Base-by-base conservation (phyloP, 306 rosid species). In the Lagenaria siceraria region DNA sequence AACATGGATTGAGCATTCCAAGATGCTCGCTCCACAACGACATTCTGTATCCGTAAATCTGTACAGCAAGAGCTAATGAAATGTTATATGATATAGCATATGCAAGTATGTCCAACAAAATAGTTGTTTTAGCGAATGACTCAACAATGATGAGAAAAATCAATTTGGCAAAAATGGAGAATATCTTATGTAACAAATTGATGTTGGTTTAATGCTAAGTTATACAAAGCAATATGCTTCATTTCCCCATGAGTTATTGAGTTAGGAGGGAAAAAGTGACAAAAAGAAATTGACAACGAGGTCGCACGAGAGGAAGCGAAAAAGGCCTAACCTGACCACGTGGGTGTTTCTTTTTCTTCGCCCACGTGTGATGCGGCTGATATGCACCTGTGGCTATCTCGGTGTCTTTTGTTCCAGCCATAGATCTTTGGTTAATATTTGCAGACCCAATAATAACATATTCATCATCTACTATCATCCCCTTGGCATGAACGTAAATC, bases 381-480 rank as follows among this genome's bases (percentile, higher is more conserved):
- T 92, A 95, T n/a, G 97, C 82, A 62, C 97, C 99, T 91, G 89
- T 90, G 54, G 98, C 99, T 80, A 95, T 89, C 93, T 95, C 99
- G 2, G 99, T 95, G 84, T 92, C 99, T 82, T 89, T 95, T 22
- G 97, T 80, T 69, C 98, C 99, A 58, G 97, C 99, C 97, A 95
- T 74, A 61, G 99, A 95, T 85, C 99, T 88, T 84, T 95, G 99
- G 84, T 95, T 95, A 80, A 95, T 95, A 77, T 95, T 95, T 74
- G 97, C 99, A 82, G 99, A 95, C 79, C 98, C 99, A 51, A 92
- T 38, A 53, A 95, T 87, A 2, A 95, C 88, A 8, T 95, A 95
- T 77, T 95, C 99, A 46, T 95, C 99, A 61, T 95, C 99, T 38
- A 95, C 79, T 11, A 95, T 72, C 97, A 95, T 89, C 64, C 99